Conservation (phyloP, 139 green algal genomes). For the Chlorella sp. region DNA sequence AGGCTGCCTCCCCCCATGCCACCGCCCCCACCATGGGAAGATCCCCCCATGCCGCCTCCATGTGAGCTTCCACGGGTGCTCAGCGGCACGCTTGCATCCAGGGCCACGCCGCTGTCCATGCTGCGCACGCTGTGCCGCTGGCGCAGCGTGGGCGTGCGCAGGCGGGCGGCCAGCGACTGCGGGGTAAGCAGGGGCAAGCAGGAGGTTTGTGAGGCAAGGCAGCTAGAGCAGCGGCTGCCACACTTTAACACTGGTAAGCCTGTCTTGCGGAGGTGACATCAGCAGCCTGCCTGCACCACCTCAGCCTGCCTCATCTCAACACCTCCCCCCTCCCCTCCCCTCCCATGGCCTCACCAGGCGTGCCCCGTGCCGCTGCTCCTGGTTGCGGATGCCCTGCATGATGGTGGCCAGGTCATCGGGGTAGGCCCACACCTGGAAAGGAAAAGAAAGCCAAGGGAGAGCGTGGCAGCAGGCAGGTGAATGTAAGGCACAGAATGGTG, state of each 20-base stretch:
- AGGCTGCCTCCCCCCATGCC: neutral
- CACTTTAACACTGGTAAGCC: neutral
- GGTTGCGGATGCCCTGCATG: constrained; percentile 31
- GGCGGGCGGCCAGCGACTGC: constrained; percentile 17
- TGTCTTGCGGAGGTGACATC: neutral
- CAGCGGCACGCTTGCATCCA: neutral
- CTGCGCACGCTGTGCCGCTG: neutral
- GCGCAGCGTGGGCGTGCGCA: constrained; percentile 17
- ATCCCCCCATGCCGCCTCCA: neutral
- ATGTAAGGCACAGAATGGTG: no score
- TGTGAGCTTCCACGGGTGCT: neutral
- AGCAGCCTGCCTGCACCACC: neutral
- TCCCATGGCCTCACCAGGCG: neutral
- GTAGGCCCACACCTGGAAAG: constrained; percentile 52
- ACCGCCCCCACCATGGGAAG: neutral
- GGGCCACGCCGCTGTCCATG: neutral
- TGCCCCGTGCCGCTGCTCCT: neutral
- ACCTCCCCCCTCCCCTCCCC: neutral
- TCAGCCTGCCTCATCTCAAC: neutral
- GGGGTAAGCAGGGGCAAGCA: neutral
- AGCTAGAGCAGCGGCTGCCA: neutral
- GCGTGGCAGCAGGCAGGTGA: neutral
- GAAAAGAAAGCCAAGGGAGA: neutral
- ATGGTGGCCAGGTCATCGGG: constrained; percentile 61
- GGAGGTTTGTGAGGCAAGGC: neutral